phyloP scores from a whole-genome alignment of 352 stramenopile species.

The Globisporangium uncinulatum region DNA sequence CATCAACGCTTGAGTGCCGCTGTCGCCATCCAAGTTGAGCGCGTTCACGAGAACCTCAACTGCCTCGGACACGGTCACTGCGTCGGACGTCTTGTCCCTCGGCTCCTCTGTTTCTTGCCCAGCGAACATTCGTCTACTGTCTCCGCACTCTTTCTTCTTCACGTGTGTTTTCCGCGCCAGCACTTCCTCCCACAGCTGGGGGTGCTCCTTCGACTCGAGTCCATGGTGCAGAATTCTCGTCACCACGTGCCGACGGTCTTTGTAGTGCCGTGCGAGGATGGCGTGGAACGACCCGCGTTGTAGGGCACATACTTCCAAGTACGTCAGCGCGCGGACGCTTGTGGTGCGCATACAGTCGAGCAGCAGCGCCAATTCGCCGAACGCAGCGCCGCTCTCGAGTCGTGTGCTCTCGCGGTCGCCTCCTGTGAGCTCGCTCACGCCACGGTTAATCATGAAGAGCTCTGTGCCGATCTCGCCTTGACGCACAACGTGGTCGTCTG shows the following conservation, averaged over 20 bases:
- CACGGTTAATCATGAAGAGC: slow-evolving; percentile 40
- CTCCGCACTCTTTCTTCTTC: neutral
- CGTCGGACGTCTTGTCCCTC: neutral
- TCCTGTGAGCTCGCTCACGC: slow-evolving; percentile 21
- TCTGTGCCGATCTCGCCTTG: slow-evolving; percentile 23
- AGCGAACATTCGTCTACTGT: neutral
- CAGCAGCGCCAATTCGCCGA: slow-evolving; percentile 18
- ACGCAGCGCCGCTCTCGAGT: slow-evolving; percentile 10
- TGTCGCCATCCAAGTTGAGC: neutral
- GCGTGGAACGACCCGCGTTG: slow-evolving; percentile 9
- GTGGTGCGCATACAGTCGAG: slow-evolving; percentile 18
- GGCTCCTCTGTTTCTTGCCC: neutral
- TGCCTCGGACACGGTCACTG: neutral
- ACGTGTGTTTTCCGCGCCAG: neutral
- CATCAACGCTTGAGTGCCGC: neutral
- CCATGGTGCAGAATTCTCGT: slow-evolving; percentile 13
- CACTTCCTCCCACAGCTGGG: slow-evolving; percentile 15
- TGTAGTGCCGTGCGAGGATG: slow-evolving; percentile 16
- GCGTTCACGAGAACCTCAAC: slow-evolving; percentile 7
- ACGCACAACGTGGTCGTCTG: slow-evolving; percentile 44
- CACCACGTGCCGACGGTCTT: slow-evolving; percentile 16
- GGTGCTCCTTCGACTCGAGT: slow-evolving; percentile 18
- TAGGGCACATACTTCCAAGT: slow-evolving; percentile 21
- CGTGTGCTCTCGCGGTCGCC: slow-evolving; percentile 2
- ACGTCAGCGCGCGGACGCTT: slow-evolving; percentile 17